These are phyloP conservation scores for Phoma sp. DNA, from an alignment of 2,329 filamentous ascomycete genomes.

Conservation along the genomic window DNA sequence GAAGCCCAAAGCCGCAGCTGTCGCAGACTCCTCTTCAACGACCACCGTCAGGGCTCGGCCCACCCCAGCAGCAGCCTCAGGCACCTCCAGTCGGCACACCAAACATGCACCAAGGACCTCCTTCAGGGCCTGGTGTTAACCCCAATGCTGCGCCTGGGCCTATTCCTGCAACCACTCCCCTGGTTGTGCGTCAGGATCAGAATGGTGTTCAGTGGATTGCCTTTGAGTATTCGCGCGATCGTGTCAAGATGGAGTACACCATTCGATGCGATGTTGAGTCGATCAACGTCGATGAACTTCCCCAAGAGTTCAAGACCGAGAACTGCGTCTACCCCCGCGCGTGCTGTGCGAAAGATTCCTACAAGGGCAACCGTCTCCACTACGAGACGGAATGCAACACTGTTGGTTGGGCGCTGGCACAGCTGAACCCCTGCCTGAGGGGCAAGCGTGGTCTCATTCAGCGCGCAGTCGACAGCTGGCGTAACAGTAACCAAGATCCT, in stretches of 20 bases:
- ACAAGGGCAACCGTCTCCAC: conserved; percentile 90
- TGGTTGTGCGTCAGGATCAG: conserved; percentile 91
- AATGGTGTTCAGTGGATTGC: conserved; percentile 99
- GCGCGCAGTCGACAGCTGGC: conserved; percentile 96
- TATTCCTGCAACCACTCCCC: conserved; percentile 92
- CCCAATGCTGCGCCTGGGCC: conserved; percentile 92
- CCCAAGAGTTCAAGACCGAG: conserved; percentile 91
- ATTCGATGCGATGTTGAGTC: conserved; percentile 98
- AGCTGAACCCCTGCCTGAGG: conserved; percentile 87
- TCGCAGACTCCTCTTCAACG: conserved; percentile 62
- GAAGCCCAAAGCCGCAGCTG: conserved; percentile 61
- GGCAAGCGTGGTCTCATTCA: conserved; percentile 97
- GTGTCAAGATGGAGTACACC: conserved; percentile 99
- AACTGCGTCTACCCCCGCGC: conserved; percentile 98
- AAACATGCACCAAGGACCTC: conserved; percentile 48
- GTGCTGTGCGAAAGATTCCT: conserved; percentile 93
- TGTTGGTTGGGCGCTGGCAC: conserved; percentile 97
- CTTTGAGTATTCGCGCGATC: conserved; percentile 95
- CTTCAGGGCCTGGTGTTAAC: conserved; percentile 65
- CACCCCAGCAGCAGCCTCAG: conserved; percentile 48
- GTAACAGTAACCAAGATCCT: conserved; percentile 97
- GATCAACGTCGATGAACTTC: conserved; percentile 85
- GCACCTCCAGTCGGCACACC: conserved; percentile 49
- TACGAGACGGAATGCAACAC: conserved; percentile 99
- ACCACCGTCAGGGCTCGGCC: conserved; percentile 55